These are phyloP conservation scores for Reticulascus tulasneorum DNA, from an alignment of 2,329 filamentous ascomycete species.

Conservation along the genomic window DNA sequence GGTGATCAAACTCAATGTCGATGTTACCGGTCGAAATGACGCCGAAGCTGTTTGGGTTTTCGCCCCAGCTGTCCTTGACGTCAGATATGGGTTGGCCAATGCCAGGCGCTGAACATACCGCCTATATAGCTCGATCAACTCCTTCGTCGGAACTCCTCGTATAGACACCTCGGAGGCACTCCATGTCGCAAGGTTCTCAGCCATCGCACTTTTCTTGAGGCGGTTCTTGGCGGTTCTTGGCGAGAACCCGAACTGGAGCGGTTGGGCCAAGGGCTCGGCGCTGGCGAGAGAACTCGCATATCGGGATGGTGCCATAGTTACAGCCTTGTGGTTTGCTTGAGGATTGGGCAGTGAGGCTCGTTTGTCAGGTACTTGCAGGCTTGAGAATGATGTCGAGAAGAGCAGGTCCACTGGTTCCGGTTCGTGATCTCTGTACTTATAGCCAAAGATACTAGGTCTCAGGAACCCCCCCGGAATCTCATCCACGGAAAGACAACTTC, in stretches of 20 bases:
- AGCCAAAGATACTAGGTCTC: too few relatives aligned
- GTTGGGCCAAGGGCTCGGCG: conserved; percentile 30
- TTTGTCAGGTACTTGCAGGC: too few relatives aligned
- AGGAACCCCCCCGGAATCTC: too few relatives aligned
- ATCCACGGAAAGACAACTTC: too few relatives aligned
- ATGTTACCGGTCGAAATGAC: conserved; percentile 60
- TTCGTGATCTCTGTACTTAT: too few relatives aligned
- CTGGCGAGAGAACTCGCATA: conserved; percentile 3
- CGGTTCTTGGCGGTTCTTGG: conserved; percentile 56
- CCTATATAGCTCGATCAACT: conserved; percentile 51
- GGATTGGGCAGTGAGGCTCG: too few relatives aligned
- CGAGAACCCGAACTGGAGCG: conserved; percentile 47
- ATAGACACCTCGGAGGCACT: conserved; percentile 45
- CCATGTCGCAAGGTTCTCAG: conserved; percentile 60
- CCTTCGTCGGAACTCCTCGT: conserved; percentile 37
- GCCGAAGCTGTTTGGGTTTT: conserved; percentile 43
- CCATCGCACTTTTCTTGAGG: conserved; percentile 67
- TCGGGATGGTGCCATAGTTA: too few relatives aligned
- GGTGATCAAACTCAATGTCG: conserved; percentile 57
- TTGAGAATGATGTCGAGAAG: too few relatives aligned
- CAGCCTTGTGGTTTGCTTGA: too few relatives aligned
- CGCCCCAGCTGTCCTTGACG: conserved; percentile 44
- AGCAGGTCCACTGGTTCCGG: too few relatives aligned
- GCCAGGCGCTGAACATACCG: conserved; percentile 18
- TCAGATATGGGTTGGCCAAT: not conserved